Percentiles rank a stretch among this genome's conserved stretches.
Evolutionary conservation across 768 basidiomycete genomes (phyloP).

Genomic region (Agaricus subrufescens): DNA sequence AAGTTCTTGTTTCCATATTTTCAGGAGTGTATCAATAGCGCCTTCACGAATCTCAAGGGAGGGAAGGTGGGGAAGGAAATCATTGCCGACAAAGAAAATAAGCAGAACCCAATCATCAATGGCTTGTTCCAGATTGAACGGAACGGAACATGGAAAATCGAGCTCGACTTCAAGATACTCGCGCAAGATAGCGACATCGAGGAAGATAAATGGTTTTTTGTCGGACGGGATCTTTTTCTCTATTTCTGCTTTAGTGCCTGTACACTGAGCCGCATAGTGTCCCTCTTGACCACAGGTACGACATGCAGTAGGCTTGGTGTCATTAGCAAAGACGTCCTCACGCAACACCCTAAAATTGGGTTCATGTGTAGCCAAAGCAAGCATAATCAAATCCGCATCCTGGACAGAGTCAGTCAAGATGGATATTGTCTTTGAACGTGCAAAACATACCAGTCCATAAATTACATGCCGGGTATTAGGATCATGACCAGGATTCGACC

Average conservation of each 20-base stretch:
- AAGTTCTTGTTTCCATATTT: slow-evolving; percentile 92
- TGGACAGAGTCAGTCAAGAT: slow-evolving; percentile 24
- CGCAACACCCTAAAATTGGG: slow-evolving; percentile 96
- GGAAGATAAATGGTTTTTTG: slow-evolving; percentile 98
- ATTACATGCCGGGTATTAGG: slow-evolving; percentile 96
- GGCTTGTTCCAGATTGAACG: slow-evolving; percentile 91
- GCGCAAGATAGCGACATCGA: slow-evolving; percentile 91
- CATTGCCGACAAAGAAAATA: slow-evolving; percentile 99
- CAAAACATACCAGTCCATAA: slow-evolving; percentile 80
- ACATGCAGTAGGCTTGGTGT: slow-evolving; percentile 76
- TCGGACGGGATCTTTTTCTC: slow-evolving; percentile 65
- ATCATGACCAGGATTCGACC: slow-evolving; percentile 84
- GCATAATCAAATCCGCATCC: slow-evolving; percentile 99
- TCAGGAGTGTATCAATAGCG: slow-evolving; percentile 94
- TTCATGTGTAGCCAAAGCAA: slow-evolving; percentile 95
- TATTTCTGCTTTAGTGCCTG: slow-evolving; percentile 66
- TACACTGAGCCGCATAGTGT: slow-evolving; percentile 94
- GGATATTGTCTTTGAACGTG: background rate
- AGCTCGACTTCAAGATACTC: slow-evolving; percentile 98
- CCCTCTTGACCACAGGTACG: slow-evolving; percentile 93
- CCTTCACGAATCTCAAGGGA: slow-evolving; percentile 99
- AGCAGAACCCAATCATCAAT: slow-evolving; percentile 99
- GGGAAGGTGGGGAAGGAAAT: slow-evolving; percentile 97
- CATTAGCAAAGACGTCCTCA: slow-evolving; percentile 91
- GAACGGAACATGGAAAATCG: slow-evolving; percentile 75